Percentiles rank a stretch among this genome's conserved stretches.
Evolutionary conservation across 495 filamentous ascomycete species (phyloP).

Genomic region (Daldinia vernicosa): DNA sequence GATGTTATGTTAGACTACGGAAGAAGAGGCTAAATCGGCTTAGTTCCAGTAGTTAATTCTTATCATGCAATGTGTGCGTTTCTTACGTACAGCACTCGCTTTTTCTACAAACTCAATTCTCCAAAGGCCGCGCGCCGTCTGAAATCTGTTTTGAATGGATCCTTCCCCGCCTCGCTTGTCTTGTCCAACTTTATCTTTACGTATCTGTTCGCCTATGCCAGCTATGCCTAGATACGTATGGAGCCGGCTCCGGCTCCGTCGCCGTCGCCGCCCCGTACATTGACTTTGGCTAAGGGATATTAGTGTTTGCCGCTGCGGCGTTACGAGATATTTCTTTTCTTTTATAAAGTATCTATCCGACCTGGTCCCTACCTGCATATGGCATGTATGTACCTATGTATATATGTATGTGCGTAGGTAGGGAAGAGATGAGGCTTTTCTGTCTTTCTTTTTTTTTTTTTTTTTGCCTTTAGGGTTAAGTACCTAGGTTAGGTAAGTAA

Average conservation of each 20-base stretch:
- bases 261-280: background rate
- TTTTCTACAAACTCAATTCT: constrained; percentile 21
- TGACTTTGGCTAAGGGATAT: background rate
- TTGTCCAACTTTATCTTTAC: background rate
- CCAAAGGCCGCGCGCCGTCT: constrained; percentile 11
- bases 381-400: background rate
- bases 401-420: too few relatives aligned
- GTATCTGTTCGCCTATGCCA: background rate
- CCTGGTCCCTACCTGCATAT: background rate
- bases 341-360: too few relatives aligned
- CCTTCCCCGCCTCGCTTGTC: background rate
- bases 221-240: background rate
- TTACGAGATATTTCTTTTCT: background rate
- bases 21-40: constrained; percentile 17
- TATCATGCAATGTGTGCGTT: constrained; percentile 3
- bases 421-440: background rate
- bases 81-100: background rate
- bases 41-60: constrained; percentile 23
- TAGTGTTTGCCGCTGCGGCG: background rate
- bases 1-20: constrained; percentile 4
- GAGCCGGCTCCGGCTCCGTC: background rate
- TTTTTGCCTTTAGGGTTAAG: background rate
- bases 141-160: constrained; percentile 1
- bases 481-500: background rate
- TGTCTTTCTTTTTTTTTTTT: background rate